These are phyloP conservation scores for Tetragonia tetragonoides DNA, from an alignment of 148 eudicot species.

Conservation along the genomic window DNA sequence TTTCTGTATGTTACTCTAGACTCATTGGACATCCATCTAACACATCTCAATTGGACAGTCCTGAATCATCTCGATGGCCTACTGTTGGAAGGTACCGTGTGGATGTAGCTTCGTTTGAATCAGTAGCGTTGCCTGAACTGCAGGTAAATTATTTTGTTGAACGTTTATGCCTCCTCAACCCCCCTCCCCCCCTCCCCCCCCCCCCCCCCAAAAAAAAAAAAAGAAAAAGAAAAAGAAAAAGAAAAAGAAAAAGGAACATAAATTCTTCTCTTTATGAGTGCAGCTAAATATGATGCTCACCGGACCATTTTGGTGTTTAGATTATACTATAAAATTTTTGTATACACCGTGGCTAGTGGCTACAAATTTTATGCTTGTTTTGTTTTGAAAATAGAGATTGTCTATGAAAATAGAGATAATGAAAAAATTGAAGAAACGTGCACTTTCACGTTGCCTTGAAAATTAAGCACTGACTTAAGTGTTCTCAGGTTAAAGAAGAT, in stretches of 20 bases:
- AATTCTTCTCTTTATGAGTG: background rate
- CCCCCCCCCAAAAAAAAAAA: too few species aligned
- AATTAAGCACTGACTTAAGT: background rate
- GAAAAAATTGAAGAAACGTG: background rate
- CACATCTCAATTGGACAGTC: slow-evolving; percentile 39
- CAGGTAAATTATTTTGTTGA: slow-evolving; percentile 50
- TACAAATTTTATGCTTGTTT: background rate
- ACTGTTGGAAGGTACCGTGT: slow-evolving; percentile 79
- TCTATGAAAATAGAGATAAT: background rate
- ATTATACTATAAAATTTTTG: background rate
- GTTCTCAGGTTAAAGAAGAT: slow-evolving; percentile 70
- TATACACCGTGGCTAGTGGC: background rate
- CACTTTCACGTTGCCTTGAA: background rate
- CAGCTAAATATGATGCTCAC: background rate
- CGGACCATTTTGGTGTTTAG: background rate
- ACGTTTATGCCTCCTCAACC: background rate
- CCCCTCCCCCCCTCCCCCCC: background rate
- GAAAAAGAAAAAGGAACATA: too few species aligned
- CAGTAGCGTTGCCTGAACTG: slow-evolving; percentile 76
- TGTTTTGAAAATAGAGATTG: background rate
- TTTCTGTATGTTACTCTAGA: background rate
- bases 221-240: too few species aligned
- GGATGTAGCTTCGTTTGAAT: slow-evolving; percentile 82
- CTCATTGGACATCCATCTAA: background rate
- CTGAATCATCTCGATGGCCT: slow-evolving; percentile 77